Percentiles rank a stretch among this genome's conserved stretches.
These are phyloP conservation scores for Fusarium tjaetaba DNA, from an alignment of 2,329 filamentous ascomycete species.

Conservation along the genomic window DNA sequence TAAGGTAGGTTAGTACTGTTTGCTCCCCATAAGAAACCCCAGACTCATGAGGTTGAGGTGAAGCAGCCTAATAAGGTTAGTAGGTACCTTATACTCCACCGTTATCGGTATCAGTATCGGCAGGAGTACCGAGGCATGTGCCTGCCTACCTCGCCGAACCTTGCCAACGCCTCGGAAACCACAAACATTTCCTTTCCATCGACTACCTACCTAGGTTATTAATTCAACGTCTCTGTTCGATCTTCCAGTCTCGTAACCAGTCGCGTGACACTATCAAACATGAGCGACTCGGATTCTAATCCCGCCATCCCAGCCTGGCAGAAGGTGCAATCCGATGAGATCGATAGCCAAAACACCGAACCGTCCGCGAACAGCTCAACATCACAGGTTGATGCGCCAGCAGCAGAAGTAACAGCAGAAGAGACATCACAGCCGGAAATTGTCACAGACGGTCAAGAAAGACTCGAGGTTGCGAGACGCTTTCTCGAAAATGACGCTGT, in stretches of 20 bases:
- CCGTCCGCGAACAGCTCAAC: slow-evolving; percentile 25
- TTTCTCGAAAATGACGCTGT: slow-evolving; percentile 83
- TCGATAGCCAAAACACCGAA: slow-evolving; percentile 28
- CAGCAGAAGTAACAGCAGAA: background rate
- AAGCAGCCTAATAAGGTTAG: background rate
- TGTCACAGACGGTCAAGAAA: slow-evolving; percentile 32
- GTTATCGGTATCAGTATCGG: slow-evolving; percentile 23
- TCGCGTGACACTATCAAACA: slow-evolving; percentile 18
- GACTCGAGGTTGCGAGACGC: slow-evolving; percentile 71
- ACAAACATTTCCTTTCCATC: slow-evolving; percentile 4
- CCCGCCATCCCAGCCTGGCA: slow-evolving; percentile 49
- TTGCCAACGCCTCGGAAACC: slow-evolving; percentile 37
- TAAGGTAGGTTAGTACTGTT: background rate
- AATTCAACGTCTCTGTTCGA: background rate
- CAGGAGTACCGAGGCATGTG: slow-evolving; percentile 43
- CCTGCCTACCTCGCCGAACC: slow-evolving; percentile 38
- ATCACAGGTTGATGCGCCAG: slow-evolving; percentile 29
- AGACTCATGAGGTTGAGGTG: background rate
- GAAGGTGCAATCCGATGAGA: slow-evolving; percentile 34
- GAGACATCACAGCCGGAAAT: slow-evolving; percentile 2
- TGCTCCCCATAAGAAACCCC: slow-evolving; percentile 21
- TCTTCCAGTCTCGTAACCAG: background rate
- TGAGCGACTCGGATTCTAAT: slow-evolving; percentile 49
- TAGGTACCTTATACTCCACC: slow-evolving; percentile 15
- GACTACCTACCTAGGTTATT: background rate